Base-by-base conservation (phyloP, 352 stramenopile genomes). In the Thalassiosira mediterranea region DNA sequence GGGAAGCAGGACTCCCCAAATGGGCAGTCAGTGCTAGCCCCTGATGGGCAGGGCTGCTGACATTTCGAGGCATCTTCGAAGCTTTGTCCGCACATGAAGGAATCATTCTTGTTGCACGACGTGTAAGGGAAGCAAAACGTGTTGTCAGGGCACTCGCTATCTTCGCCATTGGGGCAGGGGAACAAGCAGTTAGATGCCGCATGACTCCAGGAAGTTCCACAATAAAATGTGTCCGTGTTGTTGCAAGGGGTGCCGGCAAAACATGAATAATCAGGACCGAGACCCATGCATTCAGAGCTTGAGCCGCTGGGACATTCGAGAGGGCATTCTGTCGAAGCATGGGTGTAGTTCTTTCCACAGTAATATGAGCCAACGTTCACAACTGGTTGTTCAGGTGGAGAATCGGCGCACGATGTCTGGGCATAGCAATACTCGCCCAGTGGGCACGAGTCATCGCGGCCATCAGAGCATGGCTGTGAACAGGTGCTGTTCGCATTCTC, bases 111-210 rank as follows among this genome's bases (percentile, higher is more conserved):
- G 25, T 76, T 48, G 52, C 75, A 83, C 5, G 68, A 49, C 42
- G 75, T 83, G 29, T 83, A 83, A n/a, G 75, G 75, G 23, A 73
- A 83, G 52, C 75, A 83, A 54, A 63, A 72, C 29, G 75, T 83
- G 17, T 49, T 32, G 4, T 79, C 75, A 21, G 75, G 75, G 38
- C 75, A 83, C 4, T 73, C 64, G 31, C 26, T 52, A 31, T 69
- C 52, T 47, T 51, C 32, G 34, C 69, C 73, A 64, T 52, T 70
- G 19, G 57, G 34, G 38, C 71, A 83, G 0, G 67, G 75, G 47
- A 79, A 83, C n/a, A 83, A 58, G 42, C 75, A 83, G 52, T 83
- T 83, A 3, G 73, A 83, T 46, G 73, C 40, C 15, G 73, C 73
- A 63, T 83, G 73, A 40, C 59, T 83, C 73, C 73, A 83, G 21